These are phyloP conservation scores for Arthromyces matolae DNA, from an alignment of 768 basidiomycete species.

Conservation along the genomic window DNA sequence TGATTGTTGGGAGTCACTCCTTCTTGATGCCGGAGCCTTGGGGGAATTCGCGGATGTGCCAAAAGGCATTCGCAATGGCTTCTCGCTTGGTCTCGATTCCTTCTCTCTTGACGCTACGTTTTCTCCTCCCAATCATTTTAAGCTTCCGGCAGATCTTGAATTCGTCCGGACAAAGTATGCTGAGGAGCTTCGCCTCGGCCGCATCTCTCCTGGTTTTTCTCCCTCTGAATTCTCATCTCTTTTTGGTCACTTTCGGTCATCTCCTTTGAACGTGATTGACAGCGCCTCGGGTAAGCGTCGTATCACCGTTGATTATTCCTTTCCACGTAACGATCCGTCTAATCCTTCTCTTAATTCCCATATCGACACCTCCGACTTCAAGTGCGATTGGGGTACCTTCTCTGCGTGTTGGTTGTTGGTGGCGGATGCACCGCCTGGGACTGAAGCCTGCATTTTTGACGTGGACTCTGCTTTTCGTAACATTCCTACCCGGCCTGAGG, in stretches of 20 bases:
- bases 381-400: constrained; percentile 8
- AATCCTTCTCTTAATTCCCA: constrained; percentile 1
- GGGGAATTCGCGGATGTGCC: constrained; percentile 11
- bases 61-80: constrained; percentile 17
- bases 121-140: constrained; percentile 17
- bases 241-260: constrained; percentile 23
- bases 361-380: constrained; percentile 3
- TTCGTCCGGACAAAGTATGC: constrained; percentile 14
- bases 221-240: constrained; percentile 10
- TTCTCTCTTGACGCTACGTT: constrained; percentile 7
- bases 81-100: constrained; percentile 13
- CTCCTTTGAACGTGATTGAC: constrained; percentile 24
- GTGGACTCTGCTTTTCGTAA: constrained; percentile 6
- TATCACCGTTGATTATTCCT: constrained; percentile 26
- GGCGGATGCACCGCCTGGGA: constrained; percentile 3
- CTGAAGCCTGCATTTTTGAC: constrained; percentile 3
- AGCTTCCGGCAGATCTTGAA: constrained; percentile 1
- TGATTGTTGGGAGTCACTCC: background rate
- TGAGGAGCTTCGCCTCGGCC: constrained; percentile 12
- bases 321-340: constrained; percentile 3
- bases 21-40: constrained; percentile 14
- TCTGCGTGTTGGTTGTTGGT: constrained; percentile 6
- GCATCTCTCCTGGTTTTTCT: constrained; percentile 13
- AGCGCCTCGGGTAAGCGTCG: constrained; percentile 19
- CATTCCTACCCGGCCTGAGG: background rate